phyloP scores from a whole-genome alignment of 2,329 filamentous ascomycete species.

The Xylariaceae sp. region DNA sequence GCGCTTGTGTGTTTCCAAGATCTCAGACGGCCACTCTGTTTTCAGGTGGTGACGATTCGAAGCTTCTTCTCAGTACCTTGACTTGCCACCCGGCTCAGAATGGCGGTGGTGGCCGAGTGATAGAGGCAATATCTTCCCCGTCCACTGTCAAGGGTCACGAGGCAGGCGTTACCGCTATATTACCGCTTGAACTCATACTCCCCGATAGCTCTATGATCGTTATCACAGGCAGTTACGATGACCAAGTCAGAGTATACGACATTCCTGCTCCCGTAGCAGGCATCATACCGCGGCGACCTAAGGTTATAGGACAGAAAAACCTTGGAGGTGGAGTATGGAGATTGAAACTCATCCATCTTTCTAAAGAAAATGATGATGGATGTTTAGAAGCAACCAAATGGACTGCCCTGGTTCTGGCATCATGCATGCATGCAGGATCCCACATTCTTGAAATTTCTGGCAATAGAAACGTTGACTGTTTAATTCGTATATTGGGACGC shows the following conservation, averaged over 20 bases:
- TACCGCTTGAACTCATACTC: slow-evolving; percentile 54
- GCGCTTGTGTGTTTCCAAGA: slow-evolving; percentile 5
- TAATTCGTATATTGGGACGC: slow-evolving; percentile 59
- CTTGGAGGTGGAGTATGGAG: slow-evolving; percentile 87
- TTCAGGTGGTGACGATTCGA: slow-evolving; percentile 74
- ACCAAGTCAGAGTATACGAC: slow-evolving; percentile 66
- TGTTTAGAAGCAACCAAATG: slow-evolving; percentile 9
- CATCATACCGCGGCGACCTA: slow-evolving; percentile 38
- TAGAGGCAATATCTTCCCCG: slow-evolving; percentile 18
- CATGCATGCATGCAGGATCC: slow-evolving; percentile 89
- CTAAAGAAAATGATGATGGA: slow-evolving; percentile 15
- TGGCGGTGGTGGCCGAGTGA: slow-evolving; percentile 8
- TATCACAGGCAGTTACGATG: slow-evolving; percentile 89
- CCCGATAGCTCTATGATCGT: slow-evolving; percentile 51
- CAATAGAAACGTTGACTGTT: slow-evolving; percentile 41
- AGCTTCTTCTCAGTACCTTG: slow-evolving; percentile 45
- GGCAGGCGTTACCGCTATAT: slow-evolving; percentile 84
- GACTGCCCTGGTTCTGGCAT: slow-evolving; percentile 61
- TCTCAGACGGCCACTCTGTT: slow-evolving; percentile 40
- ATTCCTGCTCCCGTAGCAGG: slow-evolving; percentile 37
- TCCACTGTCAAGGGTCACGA: slow-evolving; percentile 52
- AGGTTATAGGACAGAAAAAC: slow-evolving; percentile 58
- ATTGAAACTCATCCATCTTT: slow-evolving; percentile 55
- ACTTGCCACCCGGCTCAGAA: slow-evolving; percentile 10
- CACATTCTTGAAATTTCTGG: slow-evolving; percentile 53